These are phyloP conservation scores for Noccaea caerulescens DNA, from an alignment of 345 rosid species.

Conservation along the genomic window DNA sequence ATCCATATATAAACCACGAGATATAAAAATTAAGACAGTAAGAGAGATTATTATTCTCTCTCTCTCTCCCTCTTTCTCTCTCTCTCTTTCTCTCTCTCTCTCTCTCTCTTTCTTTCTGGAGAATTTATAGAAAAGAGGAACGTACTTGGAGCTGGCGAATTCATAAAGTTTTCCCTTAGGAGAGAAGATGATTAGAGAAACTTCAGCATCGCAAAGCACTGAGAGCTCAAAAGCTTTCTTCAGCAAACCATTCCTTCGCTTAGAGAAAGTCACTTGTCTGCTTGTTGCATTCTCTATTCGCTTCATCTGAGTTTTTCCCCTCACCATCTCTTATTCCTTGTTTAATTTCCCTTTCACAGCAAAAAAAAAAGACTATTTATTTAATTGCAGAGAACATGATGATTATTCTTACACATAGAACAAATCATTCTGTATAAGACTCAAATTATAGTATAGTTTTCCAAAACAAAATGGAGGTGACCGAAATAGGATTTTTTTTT, in stretches of 20 bases:
- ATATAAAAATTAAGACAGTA: background rate
- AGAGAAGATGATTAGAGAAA: conserved; percentile 76
- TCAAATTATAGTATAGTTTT: background rate
- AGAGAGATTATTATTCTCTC: conserved; percentile 8
- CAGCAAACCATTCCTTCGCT: conserved; percentile 70
- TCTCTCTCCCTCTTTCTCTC: background rate
- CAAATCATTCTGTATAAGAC: background rate
- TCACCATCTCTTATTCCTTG: conserved; percentile 54
- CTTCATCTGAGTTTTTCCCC: conserved; percentile 79
- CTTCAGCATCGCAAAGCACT: conserved; percentile 81
- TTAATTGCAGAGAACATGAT: conserved; percentile 18
- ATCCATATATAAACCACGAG: conserved; percentile 16
- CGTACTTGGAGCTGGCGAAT: conserved; percentile 66
- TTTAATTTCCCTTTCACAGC: conserved; percentile 18
- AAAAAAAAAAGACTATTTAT: background rate
- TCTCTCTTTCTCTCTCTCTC: background rate
- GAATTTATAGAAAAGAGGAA: background rate
- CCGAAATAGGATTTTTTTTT: background rate
- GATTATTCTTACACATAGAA: conserved; percentile 17
- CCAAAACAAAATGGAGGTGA: background rate
- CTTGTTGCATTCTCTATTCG: conserved; percentile 79
- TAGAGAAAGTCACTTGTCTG: conserved; percentile 83
- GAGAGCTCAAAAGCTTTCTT: conserved; percentile 84
- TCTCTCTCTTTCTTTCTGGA: conserved; percentile 1
- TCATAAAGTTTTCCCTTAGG: conserved; percentile 72